Percentiles rank a stretch among this genome's conserved stretches.
phyloP scores from a whole-genome alignment of 257 asterid genomes.

The Coffea canephora region DNA sequence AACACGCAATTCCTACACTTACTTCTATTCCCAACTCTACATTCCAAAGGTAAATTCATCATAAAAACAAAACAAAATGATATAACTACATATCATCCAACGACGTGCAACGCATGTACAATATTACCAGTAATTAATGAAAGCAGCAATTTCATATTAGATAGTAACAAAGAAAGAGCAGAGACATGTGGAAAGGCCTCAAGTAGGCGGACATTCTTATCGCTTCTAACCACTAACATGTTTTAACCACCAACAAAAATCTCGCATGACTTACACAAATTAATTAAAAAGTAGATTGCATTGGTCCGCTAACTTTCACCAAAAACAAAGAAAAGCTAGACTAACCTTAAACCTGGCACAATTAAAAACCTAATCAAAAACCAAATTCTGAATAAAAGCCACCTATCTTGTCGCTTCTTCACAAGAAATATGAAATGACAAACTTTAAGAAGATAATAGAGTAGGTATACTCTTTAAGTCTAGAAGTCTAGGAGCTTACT shows the following conservation, averaged over 20 bases:
- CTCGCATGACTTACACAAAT: neutral
- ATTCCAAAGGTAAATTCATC: too few relatives aligned
- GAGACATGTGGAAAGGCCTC: neutral
- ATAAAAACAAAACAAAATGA: too few relatives aligned
- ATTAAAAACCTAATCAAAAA: neutral
- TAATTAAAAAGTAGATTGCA: too few relatives aligned
- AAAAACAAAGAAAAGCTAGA: neutral
- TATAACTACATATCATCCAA: too few relatives aligned
- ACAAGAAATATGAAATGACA: too few relatives aligned
- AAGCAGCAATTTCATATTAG: conserved; percentile 42
- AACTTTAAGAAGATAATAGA: too few relatives aligned
- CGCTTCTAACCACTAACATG: neutral
- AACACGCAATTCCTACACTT: too few relatives aligned
- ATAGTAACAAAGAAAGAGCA: neutral
- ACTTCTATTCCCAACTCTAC: too few relatives aligned
- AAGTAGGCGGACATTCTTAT: neutral
- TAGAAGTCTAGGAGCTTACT: too few relatives aligned
- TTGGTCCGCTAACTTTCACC: neutral
- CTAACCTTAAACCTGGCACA: neutral
- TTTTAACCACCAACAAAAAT: neutral
- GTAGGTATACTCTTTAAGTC: too few relatives aligned
- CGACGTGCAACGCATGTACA: too few relatives aligned
- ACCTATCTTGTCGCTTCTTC: too few relatives aligned
- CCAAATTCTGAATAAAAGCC: neutral
- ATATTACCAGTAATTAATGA: neutral